A percentile compares a stretch with the other conserved stretches of the same genome.
Conservation (phyloP, 768 basidiomycete genomes). For the Neoboletus magnificus region DNA sequence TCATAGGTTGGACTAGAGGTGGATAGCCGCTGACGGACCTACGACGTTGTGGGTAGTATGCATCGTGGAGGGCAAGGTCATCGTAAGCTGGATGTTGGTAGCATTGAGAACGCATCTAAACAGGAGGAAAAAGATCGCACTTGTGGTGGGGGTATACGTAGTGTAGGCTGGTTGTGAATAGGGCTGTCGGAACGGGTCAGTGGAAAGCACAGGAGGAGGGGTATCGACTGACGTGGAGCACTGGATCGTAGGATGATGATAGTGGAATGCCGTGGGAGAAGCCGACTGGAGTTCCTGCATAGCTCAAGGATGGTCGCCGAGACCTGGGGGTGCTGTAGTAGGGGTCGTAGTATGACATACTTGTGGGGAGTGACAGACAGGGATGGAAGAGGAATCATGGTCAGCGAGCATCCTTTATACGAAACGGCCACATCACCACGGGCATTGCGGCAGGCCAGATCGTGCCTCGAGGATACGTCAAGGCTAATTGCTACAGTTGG, state of each 20-base stretch:
- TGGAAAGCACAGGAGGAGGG: background rate
- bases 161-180: conserved; percentile 47
- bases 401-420: conserved; percentile 23
- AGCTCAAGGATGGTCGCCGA: conserved; percentile 34
- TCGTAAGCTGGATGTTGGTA: conserved; percentile 46
- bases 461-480: conserved; percentile 31
- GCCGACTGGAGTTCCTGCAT: conserved; percentile 22
- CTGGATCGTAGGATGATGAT: conserved; percentile 42
- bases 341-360: conserved; percentile 45
- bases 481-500: conserved; percentile 14
- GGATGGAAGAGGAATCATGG: background rate
- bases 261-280: conserved; percentile 26
- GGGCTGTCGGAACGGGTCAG: conserved; percentile 15
- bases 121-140: conserved; percentile 28
- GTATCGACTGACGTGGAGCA: conserved; percentile 37
- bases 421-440: conserved; percentile 8
- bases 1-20: conserved; percentile 21
- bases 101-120: conserved; percentile 1
- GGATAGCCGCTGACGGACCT: conserved; percentile 18
- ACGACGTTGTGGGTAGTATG: conserved; percentile 44
- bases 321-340: conserved; percentile 33
- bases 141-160: conserved; percentile 43
- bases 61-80: conserved; percentile 45
- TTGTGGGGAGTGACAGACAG: conserved; percentile 12
- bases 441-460: conserved; percentile 14